Conservation (phyloP, 1,139 yeast species). For the Debaryomycetaceae sp. region DNA sequence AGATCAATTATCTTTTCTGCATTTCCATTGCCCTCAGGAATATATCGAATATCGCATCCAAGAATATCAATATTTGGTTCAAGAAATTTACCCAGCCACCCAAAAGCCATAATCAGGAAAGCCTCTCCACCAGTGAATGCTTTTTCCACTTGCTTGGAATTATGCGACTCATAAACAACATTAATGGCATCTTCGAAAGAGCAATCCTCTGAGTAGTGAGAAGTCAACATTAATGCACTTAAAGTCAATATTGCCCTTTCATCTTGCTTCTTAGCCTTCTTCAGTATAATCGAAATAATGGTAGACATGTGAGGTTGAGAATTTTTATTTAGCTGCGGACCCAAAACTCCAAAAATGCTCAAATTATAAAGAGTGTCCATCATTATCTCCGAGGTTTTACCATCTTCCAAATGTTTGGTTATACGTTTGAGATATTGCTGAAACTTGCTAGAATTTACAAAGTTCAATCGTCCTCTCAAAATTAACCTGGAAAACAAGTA, state of each 20-base stretch:
- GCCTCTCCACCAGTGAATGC: slow-evolving; percentile 86
- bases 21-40: slow-evolving; percentile 20
- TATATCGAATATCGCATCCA: slow-evolving; percentile 18
- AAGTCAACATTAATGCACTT: slow-evolving; percentile 42
- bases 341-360: slow-evolving; percentile 57
- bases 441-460: slow-evolving; percentile 14
- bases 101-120: slow-evolving; percentile 63
- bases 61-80: slow-evolving; percentile 50
- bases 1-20: slow-evolving; percentile 37
- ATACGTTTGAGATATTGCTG: slow-evolving; percentile 14
- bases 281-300: slow-evolving; percentile 30
- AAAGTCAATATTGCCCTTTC: slow-evolving; percentile 59
- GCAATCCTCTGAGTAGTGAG: slow-evolving; percentile 26
- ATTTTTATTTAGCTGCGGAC: slow-evolving; percentile 19
- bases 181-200: slow-evolving; percentile 36
- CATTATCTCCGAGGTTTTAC: slow-evolving; percentile 24
- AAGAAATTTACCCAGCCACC: slow-evolving; percentile 69
- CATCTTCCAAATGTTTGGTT: slow-evolving; percentile 15
- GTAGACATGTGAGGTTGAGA: slow-evolving; percentile 14
- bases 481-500: slow-evolving; percentile 52
- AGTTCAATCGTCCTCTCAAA: slow-evolving; percentile 30
- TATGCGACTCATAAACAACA: slow-evolving; percentile 53
- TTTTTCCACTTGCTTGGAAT: slow-evolving; percentile 68
- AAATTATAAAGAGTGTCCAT: slow-evolving; percentile 53
- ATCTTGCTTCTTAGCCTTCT: slow-evolving; percentile 52